Evolutionary conservation across 1,139 yeast species (phyloP).

Genomic region (Saccharomyces hybrid): DNA sequence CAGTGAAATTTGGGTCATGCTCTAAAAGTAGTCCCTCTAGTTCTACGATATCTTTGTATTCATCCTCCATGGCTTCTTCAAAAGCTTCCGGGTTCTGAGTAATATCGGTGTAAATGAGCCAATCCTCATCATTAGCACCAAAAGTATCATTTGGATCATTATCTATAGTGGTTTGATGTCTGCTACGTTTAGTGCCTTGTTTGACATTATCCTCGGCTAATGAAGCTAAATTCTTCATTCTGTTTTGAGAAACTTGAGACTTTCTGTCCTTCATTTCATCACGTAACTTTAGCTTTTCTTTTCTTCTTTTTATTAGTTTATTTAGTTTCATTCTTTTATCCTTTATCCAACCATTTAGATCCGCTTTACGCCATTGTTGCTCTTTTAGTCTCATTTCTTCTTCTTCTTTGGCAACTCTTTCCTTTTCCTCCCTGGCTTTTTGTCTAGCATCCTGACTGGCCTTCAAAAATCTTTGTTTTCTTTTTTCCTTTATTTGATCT

Average conservation of each 20-base stretch:
- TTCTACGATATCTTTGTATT: constrained; percentile 49
- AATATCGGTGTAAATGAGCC: constrained; percentile 86
- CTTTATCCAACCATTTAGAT: constrained; percentile 73
- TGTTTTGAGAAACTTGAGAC: constrained; percentile 82
- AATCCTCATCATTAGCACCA: constrained; percentile 94
- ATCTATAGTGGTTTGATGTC: constrained; percentile 61
- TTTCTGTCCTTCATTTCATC: constrained; percentile 82
- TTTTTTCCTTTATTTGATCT: constrained; percentile 78
- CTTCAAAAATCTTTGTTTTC: constrained; percentile 72
- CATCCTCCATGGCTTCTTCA: constrained; percentile 69
- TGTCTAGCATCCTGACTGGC: constrained; percentile 86
- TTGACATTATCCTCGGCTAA: constrained; percentile 66
- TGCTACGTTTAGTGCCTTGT: constrained; percentile 39
- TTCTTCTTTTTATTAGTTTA: constrained; percentile 47
- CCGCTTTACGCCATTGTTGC: constrained; percentile 66
- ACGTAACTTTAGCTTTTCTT: constrained; percentile 61
- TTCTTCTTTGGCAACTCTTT: constrained; percentile 43
- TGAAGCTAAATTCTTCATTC: constrained; percentile 88
- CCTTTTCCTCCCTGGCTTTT: constrained; percentile 74
- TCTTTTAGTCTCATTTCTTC: constrained; percentile 53
- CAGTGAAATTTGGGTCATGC: constrained; percentile 75
- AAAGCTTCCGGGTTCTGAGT: constrained; percentile 54
- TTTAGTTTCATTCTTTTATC: constrained; percentile 59
- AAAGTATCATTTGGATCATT: constrained; percentile 91
- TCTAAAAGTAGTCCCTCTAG: constrained; percentile 71